Conservation (phyloP, 2,329 filamentous ascomycete species). For the Madurella mycetomatis region DNA sequence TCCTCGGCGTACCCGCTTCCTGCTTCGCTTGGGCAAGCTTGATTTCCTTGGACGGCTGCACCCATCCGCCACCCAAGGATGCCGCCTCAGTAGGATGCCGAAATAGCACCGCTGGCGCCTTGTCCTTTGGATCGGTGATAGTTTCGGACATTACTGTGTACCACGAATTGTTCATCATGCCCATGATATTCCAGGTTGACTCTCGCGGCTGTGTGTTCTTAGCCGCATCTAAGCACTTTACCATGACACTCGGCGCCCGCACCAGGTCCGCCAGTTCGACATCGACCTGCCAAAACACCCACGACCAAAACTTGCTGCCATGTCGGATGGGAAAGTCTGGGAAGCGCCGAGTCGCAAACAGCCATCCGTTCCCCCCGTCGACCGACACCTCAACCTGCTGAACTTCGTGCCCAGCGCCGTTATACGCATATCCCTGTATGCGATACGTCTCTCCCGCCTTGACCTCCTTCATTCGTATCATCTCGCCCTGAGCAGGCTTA, state of each 20-base stretch:
- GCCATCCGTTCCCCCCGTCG: constrained; percentile 44
- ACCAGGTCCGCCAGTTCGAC: constrained; percentile 41
- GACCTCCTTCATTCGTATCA: constrained; percentile 35
- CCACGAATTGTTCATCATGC: constrained; percentile 53
- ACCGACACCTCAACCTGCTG: constrained; percentile 46
- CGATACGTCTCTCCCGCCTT: constrained; percentile 39
- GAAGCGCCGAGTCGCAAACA: constrained; percentile 33
- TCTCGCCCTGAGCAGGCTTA: constrained; percentile 43
- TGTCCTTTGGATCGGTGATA: constrained; percentile 30
- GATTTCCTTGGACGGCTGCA: constrained; percentile 44
- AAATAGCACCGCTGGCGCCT: constrained; percentile 36
- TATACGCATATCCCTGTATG: constrained; percentile 45
- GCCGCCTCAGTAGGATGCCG: constrained; percentile 44
- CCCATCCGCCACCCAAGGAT: constrained; percentile 44
- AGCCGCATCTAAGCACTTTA: constrained; percentile 33
- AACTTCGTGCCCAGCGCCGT: constrained; percentile 46
- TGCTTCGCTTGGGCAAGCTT: constrained; percentile 42
- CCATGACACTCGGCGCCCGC: constrained; percentile 38
- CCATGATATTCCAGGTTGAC: constrained; percentile 30
- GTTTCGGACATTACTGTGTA: constrained; percentile 42
- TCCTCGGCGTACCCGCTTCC: constrained; percentile 40
- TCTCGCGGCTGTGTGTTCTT: constrained; percentile 13
- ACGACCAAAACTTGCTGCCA: constrained; percentile 51
- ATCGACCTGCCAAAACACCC: constrained; percentile 50
- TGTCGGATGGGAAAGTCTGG: constrained; percentile 46